Conservation (phyloP, 257 asterid species). For the Misopates orontium region DNA sequence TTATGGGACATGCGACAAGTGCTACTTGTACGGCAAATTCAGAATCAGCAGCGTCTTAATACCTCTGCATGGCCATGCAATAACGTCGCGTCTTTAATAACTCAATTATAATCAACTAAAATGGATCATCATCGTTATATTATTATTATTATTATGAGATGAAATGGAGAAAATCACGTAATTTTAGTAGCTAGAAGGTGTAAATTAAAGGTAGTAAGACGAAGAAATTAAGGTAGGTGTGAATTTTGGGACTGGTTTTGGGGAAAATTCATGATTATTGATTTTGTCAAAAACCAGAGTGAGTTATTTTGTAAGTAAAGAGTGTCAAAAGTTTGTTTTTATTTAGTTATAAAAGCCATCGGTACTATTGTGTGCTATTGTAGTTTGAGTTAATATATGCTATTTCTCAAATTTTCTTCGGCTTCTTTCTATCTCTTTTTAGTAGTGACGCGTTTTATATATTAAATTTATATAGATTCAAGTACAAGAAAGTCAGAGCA, state of each 20-base stretch:
- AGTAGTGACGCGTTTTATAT: background rate
- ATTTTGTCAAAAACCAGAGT: constrained; percentile 32
- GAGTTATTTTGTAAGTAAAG: constrained; percentile 38
- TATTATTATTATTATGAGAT: constrained; percentile 7
- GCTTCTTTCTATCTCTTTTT: background rate
- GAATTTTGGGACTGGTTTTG: constrained; percentile 33
- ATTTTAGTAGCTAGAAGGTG: background rate
- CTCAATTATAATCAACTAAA: constrained; percentile 23
- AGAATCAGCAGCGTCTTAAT: constrained; percentile 39
- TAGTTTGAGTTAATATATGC: background rate
- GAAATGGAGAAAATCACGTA: no score
- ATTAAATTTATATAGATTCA: background rate
- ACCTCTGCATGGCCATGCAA: constrained; percentile 65
- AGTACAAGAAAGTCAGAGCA: no score
- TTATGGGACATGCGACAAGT: constrained; percentile 78
- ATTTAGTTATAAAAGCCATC: background rate
- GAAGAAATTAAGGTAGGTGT: constrained; percentile 25
- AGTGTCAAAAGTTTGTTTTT: constrained; percentile 23
- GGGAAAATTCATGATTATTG: constrained; percentile 2
- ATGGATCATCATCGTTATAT: constrained; percentile 3
- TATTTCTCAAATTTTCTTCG: background rate
- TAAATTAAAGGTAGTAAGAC: constrained; percentile 27
- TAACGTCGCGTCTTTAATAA: constrained; percentile 45
- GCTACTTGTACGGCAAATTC: constrained; percentile 62
- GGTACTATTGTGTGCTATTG: background rate